Conservation (phyloP, 495 filamentous ascomycete genomes). For the Hyaloscypha bicolor region DNA sequence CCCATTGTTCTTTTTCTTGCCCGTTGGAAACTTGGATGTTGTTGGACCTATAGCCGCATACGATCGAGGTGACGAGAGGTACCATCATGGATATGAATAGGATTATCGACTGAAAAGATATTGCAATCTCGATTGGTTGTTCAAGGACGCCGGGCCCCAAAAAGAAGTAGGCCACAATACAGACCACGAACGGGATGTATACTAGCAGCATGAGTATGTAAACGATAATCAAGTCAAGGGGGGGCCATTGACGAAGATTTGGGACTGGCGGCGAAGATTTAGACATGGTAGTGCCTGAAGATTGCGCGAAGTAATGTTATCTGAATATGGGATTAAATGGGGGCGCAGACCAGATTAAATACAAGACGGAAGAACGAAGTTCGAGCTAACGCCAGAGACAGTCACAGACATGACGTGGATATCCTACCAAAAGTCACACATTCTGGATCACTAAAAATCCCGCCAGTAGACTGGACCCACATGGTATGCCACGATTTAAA, state of each 20-base stretch:
- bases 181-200: background rate
- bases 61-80: conserved; percentile 9
- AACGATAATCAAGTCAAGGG: background rate
- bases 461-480: conserved; percentile 11
- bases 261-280: conserved; percentile 13
- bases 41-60: conserved; percentile 15
- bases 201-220: conserved; percentile 12
- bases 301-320: conserved; percentile 14
- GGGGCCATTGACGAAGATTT: conserved; percentile 17
- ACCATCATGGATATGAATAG: conserved; percentile 15
- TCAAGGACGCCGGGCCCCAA: background rate
- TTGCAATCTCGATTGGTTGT: conserved; percentile 13
- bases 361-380: conserved; percentile 15
- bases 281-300: conserved; percentile 17
- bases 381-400: conserved; percentile 14
- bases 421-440: conserved; percentile 16
- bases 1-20: conserved; percentile 17
- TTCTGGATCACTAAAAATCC: conserved; percentile 16
- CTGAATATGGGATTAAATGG: conserved; percentile 12
- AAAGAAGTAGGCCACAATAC: conserved; percentile 6
- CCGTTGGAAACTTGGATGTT: conserved; percentile 14
- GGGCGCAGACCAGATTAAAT: conserved; percentile 15
- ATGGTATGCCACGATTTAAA: conserved; percentile 13
- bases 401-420: conserved; percentile 17
- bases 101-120: conserved; percentile 11